A percentile compares a stretch with the other conserved stretches of the same genome.
These are phyloP conservation scores for Exophiala calicioides DNA, from an alignment of 2,329 filamentous ascomycete genomes.

Conservation along the genomic window DNA sequence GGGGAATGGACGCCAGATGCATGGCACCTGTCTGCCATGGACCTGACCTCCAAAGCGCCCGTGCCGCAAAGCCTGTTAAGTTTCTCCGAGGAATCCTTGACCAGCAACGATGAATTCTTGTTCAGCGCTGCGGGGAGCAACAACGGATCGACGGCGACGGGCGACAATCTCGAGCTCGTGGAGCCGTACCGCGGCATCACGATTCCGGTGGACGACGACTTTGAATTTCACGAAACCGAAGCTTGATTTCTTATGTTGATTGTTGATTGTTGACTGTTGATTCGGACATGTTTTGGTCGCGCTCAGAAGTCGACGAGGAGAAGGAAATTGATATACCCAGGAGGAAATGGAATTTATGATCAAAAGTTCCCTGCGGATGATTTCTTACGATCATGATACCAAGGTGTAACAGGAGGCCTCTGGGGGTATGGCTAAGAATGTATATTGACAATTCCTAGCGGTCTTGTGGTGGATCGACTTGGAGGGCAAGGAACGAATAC, in stretches of 20 bases:
- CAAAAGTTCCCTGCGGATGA: too few relatives aligned
- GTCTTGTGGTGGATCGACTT: too few relatives aligned
- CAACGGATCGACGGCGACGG: constrained; percentile 24
- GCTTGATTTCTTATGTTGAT: too few relatives aligned
- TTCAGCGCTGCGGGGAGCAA: constrained; percentile 30
- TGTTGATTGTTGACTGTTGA: not conserved
- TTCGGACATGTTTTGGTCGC: not conserved
- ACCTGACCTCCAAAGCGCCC: constrained; percentile 35
- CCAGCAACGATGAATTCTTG: constrained; percentile 53
- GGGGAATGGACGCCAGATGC: constrained; percentile 42
- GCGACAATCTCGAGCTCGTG: constrained; percentile 21
- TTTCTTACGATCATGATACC: too few relatives aligned
- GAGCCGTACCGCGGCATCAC: constrained; percentile 38
- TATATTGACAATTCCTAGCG: too few relatives aligned
- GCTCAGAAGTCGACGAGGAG: too few relatives aligned
- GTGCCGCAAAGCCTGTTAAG: constrained; percentile 57
- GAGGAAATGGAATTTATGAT: too few relatives aligned
- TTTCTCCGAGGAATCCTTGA: constrained; percentile 62
- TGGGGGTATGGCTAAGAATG: too few relatives aligned
- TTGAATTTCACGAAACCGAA: constrained; percentile 25
- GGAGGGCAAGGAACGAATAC: too few relatives aligned
- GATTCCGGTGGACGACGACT: constrained; percentile 37
- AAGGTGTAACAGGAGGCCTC: too few relatives aligned
- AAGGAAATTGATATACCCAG: too few relatives aligned
- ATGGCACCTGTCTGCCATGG: constrained; percentile 42